Percentiles rank a stretch among this genome's conserved stretches.
These are phyloP conservation scores for Yamadazyma sp. DNA, from an alignment of 1,139 yeast species.

Conservation along the genomic window DNA sequence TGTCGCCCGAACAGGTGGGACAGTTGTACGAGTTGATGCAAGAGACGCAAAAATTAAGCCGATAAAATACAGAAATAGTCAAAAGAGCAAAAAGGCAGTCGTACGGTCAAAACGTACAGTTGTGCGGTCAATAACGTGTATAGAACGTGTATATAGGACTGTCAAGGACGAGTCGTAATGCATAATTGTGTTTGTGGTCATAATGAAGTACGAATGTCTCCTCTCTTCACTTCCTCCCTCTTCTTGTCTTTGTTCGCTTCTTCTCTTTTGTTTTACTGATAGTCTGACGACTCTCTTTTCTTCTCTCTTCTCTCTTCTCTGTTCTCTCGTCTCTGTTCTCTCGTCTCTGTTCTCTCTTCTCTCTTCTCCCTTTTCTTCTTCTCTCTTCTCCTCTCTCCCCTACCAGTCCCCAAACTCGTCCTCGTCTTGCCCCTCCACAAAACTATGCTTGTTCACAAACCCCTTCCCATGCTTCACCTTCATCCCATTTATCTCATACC, in stretches of 20 bases:
- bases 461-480: conserved; percentile 14
- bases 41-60: conserved; percentile 49
- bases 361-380: not conserved
- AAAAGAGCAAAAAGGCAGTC: not conserved
- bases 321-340: not conserved
- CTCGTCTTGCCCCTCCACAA: conserved; percentile 10
- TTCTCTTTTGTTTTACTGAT: too few relatives aligned
- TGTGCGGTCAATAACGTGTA: too few relatives aligned
- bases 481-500: conserved; percentile 19
- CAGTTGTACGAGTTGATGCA: conserved; percentile 58
- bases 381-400: not conserved
- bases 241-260: too few relatives aligned
- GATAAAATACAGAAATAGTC: not conserved
- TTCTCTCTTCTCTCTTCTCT: too few relatives aligned
- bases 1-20: conserved; percentile 91
- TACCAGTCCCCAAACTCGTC: conserved; percentile 12
- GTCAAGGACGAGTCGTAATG: too few relatives aligned
- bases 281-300: too few relatives aligned
- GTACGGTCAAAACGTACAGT: not conserved
- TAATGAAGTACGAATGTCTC: too few relatives aligned
- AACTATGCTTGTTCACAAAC: conserved; percentile 17
- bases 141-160: too few relatives aligned
- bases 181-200: too few relatives aligned
- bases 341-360: not conserved
- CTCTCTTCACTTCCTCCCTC: too few relatives aligned